Conservation (phyloP, 805 yeast species). For the Tetrapisispora taiwanensis region DNA sequence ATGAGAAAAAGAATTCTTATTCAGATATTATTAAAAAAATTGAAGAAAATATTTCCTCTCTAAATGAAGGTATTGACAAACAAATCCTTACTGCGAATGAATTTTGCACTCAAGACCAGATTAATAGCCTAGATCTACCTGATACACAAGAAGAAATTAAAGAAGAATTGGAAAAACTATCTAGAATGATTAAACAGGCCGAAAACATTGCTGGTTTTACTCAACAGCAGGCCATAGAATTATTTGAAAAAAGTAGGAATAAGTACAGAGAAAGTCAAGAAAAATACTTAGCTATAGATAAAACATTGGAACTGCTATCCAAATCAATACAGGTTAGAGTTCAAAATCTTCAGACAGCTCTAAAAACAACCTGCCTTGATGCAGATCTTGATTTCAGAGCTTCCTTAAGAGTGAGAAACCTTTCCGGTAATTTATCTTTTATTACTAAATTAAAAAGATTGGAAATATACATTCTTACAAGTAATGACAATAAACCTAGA, state of each 20-base stretch:
- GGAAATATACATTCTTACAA: constrained; percentile 51
- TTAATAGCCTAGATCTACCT: constrained; percentile 31
- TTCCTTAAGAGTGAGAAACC: constrained; percentile 57
- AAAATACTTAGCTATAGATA: constrained; percentile 30
- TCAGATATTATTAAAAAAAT: constrained; percentile 16
- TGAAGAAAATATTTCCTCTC: constrained; percentile 18
- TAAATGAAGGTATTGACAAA: constrained; percentile 23
- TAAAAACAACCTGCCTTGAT: constrained; percentile 34
- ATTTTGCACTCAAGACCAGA: constrained; percentile 41
- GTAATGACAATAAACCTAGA: constrained; percentile 47
- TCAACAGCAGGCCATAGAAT: constrained; percentile 43
- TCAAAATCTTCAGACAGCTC: constrained; percentile 33
- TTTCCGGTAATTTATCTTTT: constrained; percentile 61
- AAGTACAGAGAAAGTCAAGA: constrained; percentile 35
- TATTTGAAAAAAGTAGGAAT: constrained; percentile 36
- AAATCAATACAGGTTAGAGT: constrained; percentile 36
- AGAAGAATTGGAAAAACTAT: constrained; percentile 38
- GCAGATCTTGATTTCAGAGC: constrained; percentile 49
- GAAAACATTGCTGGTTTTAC: constrained; percentile 46
- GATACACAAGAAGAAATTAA: constrained; percentile 41
- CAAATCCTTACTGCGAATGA: constrained; percentile 27
- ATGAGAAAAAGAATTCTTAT: constrained; percentile 13
- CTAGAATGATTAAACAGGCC: constrained; percentile 39
- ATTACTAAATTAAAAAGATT: constrained; percentile 44
- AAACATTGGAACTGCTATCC: constrained; percentile 25